Percentiles rank a stretch among this genome's conserved stretches.
These are phyloP conservation scores for Eimeria sp. DNA, from an alignment of 169 alveolate genomes.

Conservation along the genomic window DNA sequence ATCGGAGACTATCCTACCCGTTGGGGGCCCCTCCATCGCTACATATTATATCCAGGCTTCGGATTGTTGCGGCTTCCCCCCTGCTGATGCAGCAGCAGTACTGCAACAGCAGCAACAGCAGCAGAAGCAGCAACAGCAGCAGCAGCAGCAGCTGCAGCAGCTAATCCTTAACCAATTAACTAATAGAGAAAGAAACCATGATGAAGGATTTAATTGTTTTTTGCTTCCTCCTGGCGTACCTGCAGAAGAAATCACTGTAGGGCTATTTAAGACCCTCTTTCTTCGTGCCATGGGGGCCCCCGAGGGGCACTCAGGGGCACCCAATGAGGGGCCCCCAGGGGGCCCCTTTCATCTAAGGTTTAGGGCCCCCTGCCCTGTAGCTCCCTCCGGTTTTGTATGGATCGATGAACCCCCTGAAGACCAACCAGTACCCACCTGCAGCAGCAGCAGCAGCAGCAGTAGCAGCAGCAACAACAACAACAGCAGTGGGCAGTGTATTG, in stretches of 20 bases:
- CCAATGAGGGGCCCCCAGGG: not conserved
- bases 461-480: no score
- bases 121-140: not conserved
- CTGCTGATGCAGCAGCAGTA: no score
- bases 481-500: no score
- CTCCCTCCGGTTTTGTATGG: slow-evolving; percentile 39
- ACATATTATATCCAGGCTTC: slow-evolving; percentile 16
- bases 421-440: not conserved
- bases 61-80: not conserved
- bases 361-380: not conserved
- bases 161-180: not conserved
- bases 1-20: not conserved
- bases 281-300: slow-evolving; percentile 1
- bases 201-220: slow-evolving; percentile 5
- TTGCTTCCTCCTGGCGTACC: not conserved
- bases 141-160: not conserved
- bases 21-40: not conserved
- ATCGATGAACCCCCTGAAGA: slow-evolving; percentile 4
- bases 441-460: not conserved
- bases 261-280: slow-evolving; percentile 2
- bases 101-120: not conserved
- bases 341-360: not conserved
- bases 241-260: slow-evolving; percentile 1
- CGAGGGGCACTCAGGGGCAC: not conserved
- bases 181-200: not conserved